Base-by-base conservation (phyloP, 2,329 filamentous ascomycete species). In the Venturia aucupariae region DNA sequence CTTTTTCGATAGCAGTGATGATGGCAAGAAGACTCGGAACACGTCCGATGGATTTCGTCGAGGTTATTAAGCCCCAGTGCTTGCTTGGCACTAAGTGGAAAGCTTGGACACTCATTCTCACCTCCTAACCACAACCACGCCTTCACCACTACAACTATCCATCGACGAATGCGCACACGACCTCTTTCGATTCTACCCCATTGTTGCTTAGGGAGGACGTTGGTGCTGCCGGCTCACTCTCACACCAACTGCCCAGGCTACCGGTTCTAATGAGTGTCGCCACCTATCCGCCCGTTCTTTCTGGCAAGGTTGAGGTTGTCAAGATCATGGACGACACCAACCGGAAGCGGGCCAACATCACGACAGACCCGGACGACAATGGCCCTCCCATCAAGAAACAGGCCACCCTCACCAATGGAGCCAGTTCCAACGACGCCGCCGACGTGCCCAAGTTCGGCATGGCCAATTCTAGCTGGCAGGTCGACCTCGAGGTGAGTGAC, bases 381-480 rank as follows among this genome's bases (percentile, higher is more conserved):
- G 38, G 51, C 35, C 63, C 63, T 41, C 63, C 63, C 32, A 32
- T 39, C 19, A 64, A 64, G 55, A 42, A 44, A 24, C 63, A 64
- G 63, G 42, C 39, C 30, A 64, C 63, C 15, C 39, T 61, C n/a
- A 48, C 38, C n/a, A 64, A 64, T 41, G 62, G 62, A 32, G 51
- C 62, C 24, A 38, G 42, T 19, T 42, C 63, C 17, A 55, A 57
- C 27, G 63, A 64, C 27, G 54, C 24, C 24, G 38, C 57, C 44
- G 64, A 65, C 27, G 64, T 62, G 30, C 54, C 57, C 55, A 65
- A 65, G 35, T 62, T 65, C 46, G 64, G 64, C 11, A 61, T 35
- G 42, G 46, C 44, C 59, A 62, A 55, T 42, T 51, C 64, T 6
- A 39, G 35, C 39, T 65, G 64, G 64, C 59, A 61, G 22, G 60